A percentile compares a stretch with the other conserved stretches of the same genome.
Conservation (phyloP, 2,329 filamentous ascomycete species). For the Paecilomyces sp. region DNA sequence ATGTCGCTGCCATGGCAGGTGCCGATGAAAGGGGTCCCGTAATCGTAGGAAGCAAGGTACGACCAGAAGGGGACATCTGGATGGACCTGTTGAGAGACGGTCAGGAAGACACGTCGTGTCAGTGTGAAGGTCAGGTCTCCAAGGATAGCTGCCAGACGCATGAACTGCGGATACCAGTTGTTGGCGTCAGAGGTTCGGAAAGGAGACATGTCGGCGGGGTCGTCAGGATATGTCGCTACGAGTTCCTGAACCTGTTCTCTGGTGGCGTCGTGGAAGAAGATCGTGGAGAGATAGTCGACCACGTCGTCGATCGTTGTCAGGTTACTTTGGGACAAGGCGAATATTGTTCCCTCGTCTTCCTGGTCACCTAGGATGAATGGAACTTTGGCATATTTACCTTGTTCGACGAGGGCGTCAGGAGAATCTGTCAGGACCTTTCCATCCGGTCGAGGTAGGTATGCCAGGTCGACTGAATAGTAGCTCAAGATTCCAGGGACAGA, state of each 20-base stretch:
- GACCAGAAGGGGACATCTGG: slow-evolving; percentile 59
- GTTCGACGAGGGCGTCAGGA: slow-evolving; percentile 50
- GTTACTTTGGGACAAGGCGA: slow-evolving; percentile 62
- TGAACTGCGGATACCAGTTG: slow-evolving; percentile 68
- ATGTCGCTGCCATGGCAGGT: slow-evolving; percentile 70
- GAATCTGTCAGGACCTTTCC: slow-evolving; percentile 44
- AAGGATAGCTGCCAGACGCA: slow-evolving; percentile 66
- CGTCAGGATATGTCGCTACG: slow-evolving; percentile 56
- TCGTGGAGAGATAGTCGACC: slow-evolving; percentile 53
- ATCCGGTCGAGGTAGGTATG: slow-evolving; percentile 46
- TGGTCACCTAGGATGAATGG: slow-evolving; percentile 66
- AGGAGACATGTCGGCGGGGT: slow-evolving; percentile 56
- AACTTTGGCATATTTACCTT: slow-evolving; percentile 51
- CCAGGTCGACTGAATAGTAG: slow-evolving; percentile 62
- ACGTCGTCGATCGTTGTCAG: slow-evolving; percentile 55
- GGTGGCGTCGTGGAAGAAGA: slow-evolving; percentile 54
- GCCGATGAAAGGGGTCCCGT: slow-evolving; percentile 64
- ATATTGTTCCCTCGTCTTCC: slow-evolving; percentile 74
- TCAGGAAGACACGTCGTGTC: slow-evolving; percentile 57
- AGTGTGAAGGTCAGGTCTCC: slow-evolving; percentile 71
- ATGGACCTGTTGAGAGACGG: slow-evolving; percentile 51
- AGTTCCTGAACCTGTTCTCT: slow-evolving; percentile 47
- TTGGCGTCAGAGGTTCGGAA: slow-evolving; percentile 65
- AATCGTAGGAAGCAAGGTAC: slow-evolving; percentile 66
- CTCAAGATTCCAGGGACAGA: slow-evolving; percentile 62